Evolutionary conservation across 768 basidiomycete genomes (phyloP).

Genomic region (Mycena vulgaris): DNA sequence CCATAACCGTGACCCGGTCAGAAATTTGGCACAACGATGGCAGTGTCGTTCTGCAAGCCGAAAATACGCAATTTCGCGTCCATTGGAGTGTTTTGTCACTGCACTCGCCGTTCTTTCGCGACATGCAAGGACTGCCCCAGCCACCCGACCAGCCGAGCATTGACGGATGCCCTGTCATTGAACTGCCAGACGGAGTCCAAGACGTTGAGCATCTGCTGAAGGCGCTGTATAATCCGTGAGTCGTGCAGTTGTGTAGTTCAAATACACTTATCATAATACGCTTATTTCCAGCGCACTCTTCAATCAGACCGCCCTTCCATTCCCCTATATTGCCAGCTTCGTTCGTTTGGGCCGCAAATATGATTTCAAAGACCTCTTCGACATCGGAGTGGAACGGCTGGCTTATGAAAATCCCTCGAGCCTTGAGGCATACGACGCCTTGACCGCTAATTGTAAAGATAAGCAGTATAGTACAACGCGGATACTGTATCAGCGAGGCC

Average conservation of each 20-base stretch:
- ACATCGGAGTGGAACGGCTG: neutral
- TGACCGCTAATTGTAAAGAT: too few species aligned
- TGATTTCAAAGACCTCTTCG: conserved; percentile 2
- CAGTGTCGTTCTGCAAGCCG: neutral
- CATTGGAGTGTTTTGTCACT: conserved; percentile 38
- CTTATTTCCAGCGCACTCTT: neutral
- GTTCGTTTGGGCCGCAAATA: conserved; percentile 25
- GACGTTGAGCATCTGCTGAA: conserved; percentile 7
- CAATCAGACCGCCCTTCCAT: neutral
- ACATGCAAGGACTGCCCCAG: conserved; percentile 43
- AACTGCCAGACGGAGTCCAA: neutral
- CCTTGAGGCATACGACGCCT: neutral
- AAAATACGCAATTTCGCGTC: neutral
- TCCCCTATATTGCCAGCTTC: neutral
- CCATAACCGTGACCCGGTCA: neutral
- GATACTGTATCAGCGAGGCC: neutral
- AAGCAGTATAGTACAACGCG: neutral
- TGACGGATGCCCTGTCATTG: conserved; percentile 22
- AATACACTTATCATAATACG: too few species aligned
- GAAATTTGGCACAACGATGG: conserved; percentile 9
- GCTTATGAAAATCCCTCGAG: conserved; percentile 1
- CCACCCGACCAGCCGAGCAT: neutral
- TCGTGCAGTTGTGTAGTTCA: neutral
- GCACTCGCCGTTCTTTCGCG: conserved; percentile 45
- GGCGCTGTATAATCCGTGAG: conserved; percentile 22